Percentiles rank a stretch among this genome's conserved stretches.
Evolutionary conservation across 208 protist species (phyloP).

Genomic region (Strigomonas galati): DNA sequence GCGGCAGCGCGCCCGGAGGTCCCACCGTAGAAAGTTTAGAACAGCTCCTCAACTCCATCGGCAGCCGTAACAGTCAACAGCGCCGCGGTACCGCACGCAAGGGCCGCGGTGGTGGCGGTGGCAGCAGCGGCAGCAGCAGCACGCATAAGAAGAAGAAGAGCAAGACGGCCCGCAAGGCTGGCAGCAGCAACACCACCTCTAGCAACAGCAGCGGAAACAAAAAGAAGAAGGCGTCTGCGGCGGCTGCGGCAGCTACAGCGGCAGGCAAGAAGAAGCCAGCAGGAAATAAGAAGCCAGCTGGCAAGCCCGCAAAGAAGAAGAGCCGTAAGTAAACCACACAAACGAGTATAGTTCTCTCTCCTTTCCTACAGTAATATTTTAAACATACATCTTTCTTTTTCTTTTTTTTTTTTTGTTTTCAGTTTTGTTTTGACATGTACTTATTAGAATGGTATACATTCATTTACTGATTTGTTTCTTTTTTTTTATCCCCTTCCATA

Average conservation of each 20-base stretch:
- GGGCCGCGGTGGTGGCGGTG: slow-evolving; percentile 6
- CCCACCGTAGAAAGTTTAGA: no score
- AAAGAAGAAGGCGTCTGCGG: neutral
- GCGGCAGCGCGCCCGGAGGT: slow-evolving; percentile 22
- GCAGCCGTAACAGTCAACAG: slow-evolving; percentile 11
- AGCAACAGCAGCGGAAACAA: slow-evolving; percentile 4
- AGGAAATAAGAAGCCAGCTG: neutral
- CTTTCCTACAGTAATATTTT: neutral
- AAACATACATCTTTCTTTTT: slow-evolving; percentile 1
- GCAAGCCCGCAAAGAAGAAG: neutral
- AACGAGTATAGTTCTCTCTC: neutral
- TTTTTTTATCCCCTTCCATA: neutral
- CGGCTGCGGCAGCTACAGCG: no score
- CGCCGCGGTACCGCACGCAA: slow-evolving; percentile 9
- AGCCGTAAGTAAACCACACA: neutral
- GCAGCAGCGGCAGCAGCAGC: slow-evolving; percentile 12
- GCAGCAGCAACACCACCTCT: neutral
- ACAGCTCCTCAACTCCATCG: slow-evolving; percentile 20
- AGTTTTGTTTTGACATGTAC: neutral
- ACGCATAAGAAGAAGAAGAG: slow-evolving; percentile 14
- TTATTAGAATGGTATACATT: neutral
- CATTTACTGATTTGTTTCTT: neutral
- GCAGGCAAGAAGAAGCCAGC: no score
- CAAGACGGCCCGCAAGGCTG: neutral
- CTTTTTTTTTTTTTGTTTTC: slow-evolving; percentile 3